phyloP scores from a whole-genome alignment of 139 green algal genomes.

The Chlamydomonas sp. region DNA sequence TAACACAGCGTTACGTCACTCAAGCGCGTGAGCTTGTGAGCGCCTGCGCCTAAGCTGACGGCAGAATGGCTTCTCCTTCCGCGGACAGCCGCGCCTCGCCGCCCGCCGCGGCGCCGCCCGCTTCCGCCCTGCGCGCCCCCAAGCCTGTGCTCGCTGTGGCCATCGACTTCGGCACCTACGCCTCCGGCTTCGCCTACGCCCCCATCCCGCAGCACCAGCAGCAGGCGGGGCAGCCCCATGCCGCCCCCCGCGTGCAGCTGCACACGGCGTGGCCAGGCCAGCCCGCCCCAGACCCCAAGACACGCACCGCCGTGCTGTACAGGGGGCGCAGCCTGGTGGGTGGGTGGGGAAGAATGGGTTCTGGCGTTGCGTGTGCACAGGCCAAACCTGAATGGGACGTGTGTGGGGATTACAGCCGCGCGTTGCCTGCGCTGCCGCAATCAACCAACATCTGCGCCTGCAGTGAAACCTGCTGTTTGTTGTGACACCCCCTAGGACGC shows the following conservation, averaged over 20 bases:
- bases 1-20: too few relatives aligned
- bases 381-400: too few relatives aligned
- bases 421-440: neutral
- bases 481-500: neutral
- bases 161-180: slow-evolving; percentile 24
- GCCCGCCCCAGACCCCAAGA: slow-evolving; percentile 9
- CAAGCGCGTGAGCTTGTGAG: too few relatives aligned
- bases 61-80: too few relatives aligned
- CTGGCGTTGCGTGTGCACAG: neutral
- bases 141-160: slow-evolving; percentile 3
- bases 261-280: slow-evolving; percentile 2
- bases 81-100: too few relatives aligned
- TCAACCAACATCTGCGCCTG: too few relatives aligned
- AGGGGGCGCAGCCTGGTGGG: neutral
- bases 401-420: too few relatives aligned
- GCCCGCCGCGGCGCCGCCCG: too few relatives aligned
- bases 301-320: slow-evolving; percentile 8
- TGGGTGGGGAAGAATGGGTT: neutral
- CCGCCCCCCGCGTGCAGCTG: neutral
- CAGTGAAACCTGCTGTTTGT: neutral
- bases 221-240: neutral
- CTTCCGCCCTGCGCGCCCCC: neutral
- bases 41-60: too few relatives aligned
- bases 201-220: neutral
- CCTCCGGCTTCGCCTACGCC: slow-evolving; percentile 9